Evolutionary conservation across 2,329 filamentous ascomycete genomes (phyloP).

Genomic region (Tolypocladium tropicale): DNA sequence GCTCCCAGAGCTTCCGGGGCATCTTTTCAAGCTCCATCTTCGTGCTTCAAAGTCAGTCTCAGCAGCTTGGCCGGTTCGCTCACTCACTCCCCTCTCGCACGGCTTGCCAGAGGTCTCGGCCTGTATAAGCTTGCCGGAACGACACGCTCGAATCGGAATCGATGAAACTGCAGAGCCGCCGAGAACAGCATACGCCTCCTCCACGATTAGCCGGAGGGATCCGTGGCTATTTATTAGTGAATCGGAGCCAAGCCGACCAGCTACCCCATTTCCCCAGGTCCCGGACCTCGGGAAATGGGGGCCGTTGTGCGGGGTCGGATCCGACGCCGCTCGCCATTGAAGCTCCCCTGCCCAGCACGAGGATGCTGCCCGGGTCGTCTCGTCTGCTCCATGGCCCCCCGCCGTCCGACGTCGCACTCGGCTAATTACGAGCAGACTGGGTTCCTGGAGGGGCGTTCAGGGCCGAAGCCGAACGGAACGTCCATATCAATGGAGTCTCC

Average conservation of each 20-base stretch:
- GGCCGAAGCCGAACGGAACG: too few relatives aligned
- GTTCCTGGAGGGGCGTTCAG: neutral
- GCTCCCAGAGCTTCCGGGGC: slow-evolving; percentile 59
- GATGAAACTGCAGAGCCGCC: too few relatives aligned
- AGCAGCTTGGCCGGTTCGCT: too few relatives aligned
- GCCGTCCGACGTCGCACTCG: neutral
- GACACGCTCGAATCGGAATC: too few relatives aligned
- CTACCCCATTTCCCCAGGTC: neutral
- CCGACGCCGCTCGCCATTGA: neutral
- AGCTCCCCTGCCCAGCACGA: too few relatives aligned
- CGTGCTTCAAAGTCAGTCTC: too few relatives aligned
- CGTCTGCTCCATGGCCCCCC: neutral
- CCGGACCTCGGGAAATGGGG: neutral
- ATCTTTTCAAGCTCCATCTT: slow-evolving; percentile 22
- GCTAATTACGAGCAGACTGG: neutral
- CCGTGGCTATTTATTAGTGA: neutral
- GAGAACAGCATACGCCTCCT: neutral
- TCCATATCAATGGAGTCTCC: neutral
- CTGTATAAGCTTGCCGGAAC: neutral
- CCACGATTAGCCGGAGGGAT: neutral
- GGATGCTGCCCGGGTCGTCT: too few relatives aligned
- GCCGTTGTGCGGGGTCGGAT: neutral
- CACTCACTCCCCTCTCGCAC: neutral
- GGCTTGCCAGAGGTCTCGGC: neutral
- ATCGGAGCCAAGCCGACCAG: neutral